Evolutionary conservation across 139 green algal genomes (phyloP).

Genomic region (Picocystis salinarum): DNA sequence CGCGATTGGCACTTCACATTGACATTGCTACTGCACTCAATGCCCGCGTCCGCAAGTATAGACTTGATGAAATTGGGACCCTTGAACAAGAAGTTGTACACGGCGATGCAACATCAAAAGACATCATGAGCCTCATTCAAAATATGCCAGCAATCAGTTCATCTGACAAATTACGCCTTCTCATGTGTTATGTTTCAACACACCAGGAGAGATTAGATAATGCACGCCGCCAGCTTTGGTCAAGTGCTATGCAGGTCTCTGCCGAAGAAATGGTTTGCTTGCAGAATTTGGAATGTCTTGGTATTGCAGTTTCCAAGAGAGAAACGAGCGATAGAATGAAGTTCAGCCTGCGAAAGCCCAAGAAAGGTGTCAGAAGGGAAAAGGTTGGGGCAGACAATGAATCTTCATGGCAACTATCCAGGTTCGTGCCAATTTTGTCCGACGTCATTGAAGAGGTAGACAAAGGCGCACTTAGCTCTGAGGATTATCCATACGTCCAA

Average conservation of each 20-base stretch:
- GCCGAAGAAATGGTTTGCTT: slow-evolving; percentile 53
- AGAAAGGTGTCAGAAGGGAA: slow-evolving; percentile 3
- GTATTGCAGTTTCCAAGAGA: slow-evolving; percentile 62
- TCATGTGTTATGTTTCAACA: slow-evolving; percentile 82
- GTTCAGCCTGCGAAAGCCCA: not conserved
- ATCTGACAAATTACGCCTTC: slow-evolving; percentile 60
- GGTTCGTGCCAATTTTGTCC: slow-evolving; percentile 33
- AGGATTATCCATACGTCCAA: slow-evolving; percentile 69
- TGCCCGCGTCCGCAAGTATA: slow-evolving; percentile 23
- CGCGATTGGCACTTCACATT: slow-evolving; percentile 61
- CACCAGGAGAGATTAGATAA: slow-evolving; percentile 85
- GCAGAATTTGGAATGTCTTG: slow-evolving; percentile 74
- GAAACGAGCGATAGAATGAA: not conserved
- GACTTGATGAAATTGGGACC: slow-evolving; percentile 60
- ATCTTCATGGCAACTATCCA: slow-evolving; percentile 19
- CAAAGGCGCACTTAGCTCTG: slow-evolving; percentile 23
- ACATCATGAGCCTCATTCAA: slow-evolving; percentile 48
- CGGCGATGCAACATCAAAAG: slow-evolving; percentile 73
- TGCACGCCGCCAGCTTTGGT: slow-evolving; percentile 1
- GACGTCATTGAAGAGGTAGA: slow-evolving; percentile 21
- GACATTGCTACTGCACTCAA: slow-evolving; percentile 57
- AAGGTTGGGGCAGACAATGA: not conserved
- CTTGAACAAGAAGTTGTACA: slow-evolving; percentile 93
- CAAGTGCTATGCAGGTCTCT: slow-evolving; percentile 32
- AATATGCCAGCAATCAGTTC: not conserved